Percentiles rank a stretch among this genome's conserved stretches.
These are phyloP conservation scores for Firmiana major DNA, from an alignment of 345 rosid genomes.

Conservation along the genomic window DNA sequence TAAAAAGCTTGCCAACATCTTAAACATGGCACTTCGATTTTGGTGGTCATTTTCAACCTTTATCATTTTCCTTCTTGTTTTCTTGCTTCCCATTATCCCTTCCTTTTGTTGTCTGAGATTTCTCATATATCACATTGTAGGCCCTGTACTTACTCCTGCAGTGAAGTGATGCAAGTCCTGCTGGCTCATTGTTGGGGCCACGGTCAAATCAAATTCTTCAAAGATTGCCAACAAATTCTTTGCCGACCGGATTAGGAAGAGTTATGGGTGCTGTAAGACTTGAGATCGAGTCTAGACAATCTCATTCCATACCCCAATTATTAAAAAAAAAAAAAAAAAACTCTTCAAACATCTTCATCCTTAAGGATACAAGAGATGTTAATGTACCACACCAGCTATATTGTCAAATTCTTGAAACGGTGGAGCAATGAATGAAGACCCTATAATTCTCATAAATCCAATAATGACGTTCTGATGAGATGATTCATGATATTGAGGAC, in stretches of 20 bases:
- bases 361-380: neutral
- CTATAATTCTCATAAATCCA: neutral
- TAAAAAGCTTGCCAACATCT: neutral
- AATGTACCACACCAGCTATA: neutral
- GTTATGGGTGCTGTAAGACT: too few species aligned
- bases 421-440: slow-evolving; percentile 23
- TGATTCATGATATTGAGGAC: neutral
- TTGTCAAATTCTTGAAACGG: slow-evolving; percentile 2
- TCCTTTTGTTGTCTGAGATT: too few species aligned
- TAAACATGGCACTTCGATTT: neutral
- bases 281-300: too few species aligned
- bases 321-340: too few species aligned
- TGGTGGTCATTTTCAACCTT: neutral
- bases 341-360: neutral
- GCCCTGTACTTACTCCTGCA: too few species aligned
- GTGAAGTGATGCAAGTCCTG: neutral
- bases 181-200: slow-evolving; percentile 2
- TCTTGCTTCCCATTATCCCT: neutral
- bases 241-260: too few species aligned
- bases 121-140: neutral
- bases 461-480: slow-evolving; percentile 1
- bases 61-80: neutral
- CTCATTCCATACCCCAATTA: too few species aligned
- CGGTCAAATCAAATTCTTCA: neutral
- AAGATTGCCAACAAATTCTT: too few species aligned